Percentiles rank a stretch among this genome's conserved stretches.
These are phyloP conservation scores for Globisporangium radiosum DNA, from an alignment of 352 stramenopile genomes.

Conservation along the genomic window DNA sequence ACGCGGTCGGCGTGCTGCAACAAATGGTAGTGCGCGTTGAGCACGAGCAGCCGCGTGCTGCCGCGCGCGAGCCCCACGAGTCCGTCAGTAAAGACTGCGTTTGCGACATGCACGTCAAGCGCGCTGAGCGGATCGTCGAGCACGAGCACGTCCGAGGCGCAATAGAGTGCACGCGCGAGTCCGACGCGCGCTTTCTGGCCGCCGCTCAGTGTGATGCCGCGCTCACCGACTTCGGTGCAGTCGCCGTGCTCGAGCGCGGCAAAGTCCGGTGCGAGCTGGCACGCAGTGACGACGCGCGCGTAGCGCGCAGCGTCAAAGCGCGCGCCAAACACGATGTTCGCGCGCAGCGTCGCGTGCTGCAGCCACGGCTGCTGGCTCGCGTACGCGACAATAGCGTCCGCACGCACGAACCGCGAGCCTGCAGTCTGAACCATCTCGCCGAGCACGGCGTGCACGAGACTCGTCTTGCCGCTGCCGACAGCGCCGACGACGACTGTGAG, in stretches of 20 bases:
- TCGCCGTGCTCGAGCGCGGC: slow-evolving; percentile 82
- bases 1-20: slow-evolving; percentile 29
- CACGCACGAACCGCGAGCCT: slow-evolving; percentile 17
- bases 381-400: slow-evolving; percentile 44
- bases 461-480: slow-evolving; percentile 48
- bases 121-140: slow-evolving; percentile 67
- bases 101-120: slow-evolving; percentile 42
- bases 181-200: slow-evolving; percentile 59
- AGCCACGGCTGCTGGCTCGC: slow-evolving; percentile 42
- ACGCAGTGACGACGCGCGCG: slow-evolving; percentile 55
- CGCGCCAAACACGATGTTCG: slow-evolving; percentile 55
- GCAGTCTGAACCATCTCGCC: slow-evolving; percentile 36
- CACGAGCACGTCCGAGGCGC: slow-evolving; percentile 43
- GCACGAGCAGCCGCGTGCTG: slow-evolving; percentile 32
- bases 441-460: slow-evolving; percentile 37
- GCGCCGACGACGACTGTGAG: slow-evolving; percentile 37
- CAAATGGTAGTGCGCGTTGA: slow-evolving; percentile 43
- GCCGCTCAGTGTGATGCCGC: slow-evolving; percentile 72
- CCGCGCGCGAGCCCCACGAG: slow-evolving; percentile 20
- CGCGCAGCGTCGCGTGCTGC: slow-evolving; percentile 37
- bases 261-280: slow-evolving; percentile 83
- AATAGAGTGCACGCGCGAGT: slow-evolving; percentile 56
- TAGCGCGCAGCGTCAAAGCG: slow-evolving; percentile 32
- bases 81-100: slow-evolving; percentile 29
- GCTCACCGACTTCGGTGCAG: slow-evolving; percentile 90